Base-by-base conservation (phyloP, 2,329 filamentous ascomycete species). In the Colletotrichum spinosum region DNA sequence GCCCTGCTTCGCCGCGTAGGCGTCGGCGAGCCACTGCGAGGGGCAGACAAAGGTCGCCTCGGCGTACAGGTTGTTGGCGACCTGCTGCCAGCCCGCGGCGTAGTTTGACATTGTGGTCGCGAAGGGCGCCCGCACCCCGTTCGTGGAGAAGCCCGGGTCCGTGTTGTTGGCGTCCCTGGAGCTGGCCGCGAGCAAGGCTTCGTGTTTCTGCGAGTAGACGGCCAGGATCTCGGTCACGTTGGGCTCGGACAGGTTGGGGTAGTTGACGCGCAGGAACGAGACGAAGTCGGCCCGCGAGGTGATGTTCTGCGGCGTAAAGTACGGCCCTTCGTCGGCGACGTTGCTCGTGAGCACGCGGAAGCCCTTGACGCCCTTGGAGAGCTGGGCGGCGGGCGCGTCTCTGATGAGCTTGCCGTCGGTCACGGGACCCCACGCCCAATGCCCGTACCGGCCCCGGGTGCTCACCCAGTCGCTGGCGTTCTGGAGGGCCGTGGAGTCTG, bases 381-480 rank as follows among this genome's bases (percentile, higher is more conserved):
- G 25, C 2, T 33, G 34, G 2, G 48, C 35, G n/a, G 60, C n/a
- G 37, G 37, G 42, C 13, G 33, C 33, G n/a, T 44, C 42, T 7
- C 10, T 64, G 12, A 60, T 8, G 41, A 64, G 55, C 13, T 60
- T 60, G 13, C 55, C 60, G 25, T 64, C 60, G 10, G 48, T 44
- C 2, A 64, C 55, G 4, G 60, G 60, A 0, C 48, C 13, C 60
- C 60, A 64, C 38, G 25, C 60, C 60, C 60, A 64, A 17, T 60
- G 60, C 0, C 60, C 60, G 37, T 64, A 64, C 11, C 49, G 37
- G 8, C 49, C 37, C 37, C 59, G 60, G 3, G 42, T 64, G 6
- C 60, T 64, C 42, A 64, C 60, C 55, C 55, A 64, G 13, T 64
- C 60, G 35, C 60, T 64, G 9, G 60, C 60, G 10, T 60, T 60